Base-by-base conservation (phyloP, 2,329 filamentous ascomycete species). In the Fusarium stilboides region DNA sequence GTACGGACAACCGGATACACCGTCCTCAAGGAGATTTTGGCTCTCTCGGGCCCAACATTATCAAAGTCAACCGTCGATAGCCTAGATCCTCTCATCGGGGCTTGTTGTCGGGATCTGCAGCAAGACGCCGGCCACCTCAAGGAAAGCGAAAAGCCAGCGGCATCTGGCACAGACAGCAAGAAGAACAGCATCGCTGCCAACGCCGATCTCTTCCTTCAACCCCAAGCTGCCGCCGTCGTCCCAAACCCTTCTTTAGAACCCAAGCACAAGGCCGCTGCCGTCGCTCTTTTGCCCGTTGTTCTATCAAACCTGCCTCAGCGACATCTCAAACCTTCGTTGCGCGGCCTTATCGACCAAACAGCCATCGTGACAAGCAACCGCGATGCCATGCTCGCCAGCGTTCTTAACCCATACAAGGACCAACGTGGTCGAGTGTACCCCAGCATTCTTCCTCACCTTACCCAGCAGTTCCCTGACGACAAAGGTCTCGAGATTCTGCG, bases 371-470 rank as follows among this genome's bases (percentile, higher is more conserved):
- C 85, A 7, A 85, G 86, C 62, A 86, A 91, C 77, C 90, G 89
- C 75, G 84, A 90, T 33, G 91, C 92, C 42, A 92, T 98, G 87
- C 76, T 96, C 13, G 89, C 94, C 8, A 95, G 93, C 77, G 89
- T 97, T 14, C 82, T 98, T 62, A 94, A 96, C 78, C 93, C 94
- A 1, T 88, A 90, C 78, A 81, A 89, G 66, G 83, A 89, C 74
- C 83, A 87, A 74, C 85, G 89, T 76, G 87, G 90, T 42, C 84
- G 88, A 68, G 86, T 88, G 52, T 88, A 89, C 63, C 85, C 92
- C 28, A 96, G 91, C 77, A 91, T 97, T 47, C 80, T 97, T 47
- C 94, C 95, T 1, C 92, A 97, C 73, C 82, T 98, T 26, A 87
- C 89, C 9, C 86, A 89, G 56, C 86, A 88, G 51, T 92, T 89